Percentiles rank a stretch among this genome's conserved stretches.
Conservation (phyloP, 805 yeast genomes). For the Groenewaldozyma tartarivorans region DNA sequence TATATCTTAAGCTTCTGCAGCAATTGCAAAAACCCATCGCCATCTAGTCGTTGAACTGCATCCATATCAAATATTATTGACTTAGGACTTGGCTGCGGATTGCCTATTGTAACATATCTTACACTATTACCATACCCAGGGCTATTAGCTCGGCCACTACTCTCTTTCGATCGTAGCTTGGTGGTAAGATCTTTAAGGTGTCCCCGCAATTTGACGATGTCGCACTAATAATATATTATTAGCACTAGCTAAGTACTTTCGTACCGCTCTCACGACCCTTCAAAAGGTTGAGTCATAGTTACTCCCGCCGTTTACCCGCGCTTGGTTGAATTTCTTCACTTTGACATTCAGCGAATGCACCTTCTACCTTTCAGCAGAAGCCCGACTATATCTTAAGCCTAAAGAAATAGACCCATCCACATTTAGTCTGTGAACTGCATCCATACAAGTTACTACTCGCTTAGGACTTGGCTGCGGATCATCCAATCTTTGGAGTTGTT, state of each 20-base stretch:
- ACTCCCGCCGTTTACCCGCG: constrained; percentile 41
- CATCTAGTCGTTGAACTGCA: neutral
- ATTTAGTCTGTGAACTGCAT: neutral
- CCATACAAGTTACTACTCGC: neutral
- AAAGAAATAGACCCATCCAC: neutral
- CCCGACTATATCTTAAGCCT: neutral
- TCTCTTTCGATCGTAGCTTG: neutral
- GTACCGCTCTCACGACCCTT: too few relatives aligned
- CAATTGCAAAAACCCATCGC: neutral
- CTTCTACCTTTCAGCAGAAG: neutral
- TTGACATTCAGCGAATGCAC: constrained; percentile 28
- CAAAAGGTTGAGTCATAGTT: constrained; percentile 36
- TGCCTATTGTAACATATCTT: neutral
- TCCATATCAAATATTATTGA: neutral
- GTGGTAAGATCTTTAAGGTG: neutral
- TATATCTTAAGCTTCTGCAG: neutral
- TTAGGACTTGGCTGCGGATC: neutral
- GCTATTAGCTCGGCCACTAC: neutral
- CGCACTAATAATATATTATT: neutral
- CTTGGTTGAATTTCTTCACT: constrained; percentile 29
- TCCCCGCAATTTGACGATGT: neutral
- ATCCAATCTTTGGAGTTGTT: neutral
- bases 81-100: neutral
- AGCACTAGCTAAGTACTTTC: too few relatives aligned
- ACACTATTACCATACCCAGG: neutral